phyloP scores from a whole-genome alignment of 257 asterid genomes.

The Fraxinus americana region DNA sequence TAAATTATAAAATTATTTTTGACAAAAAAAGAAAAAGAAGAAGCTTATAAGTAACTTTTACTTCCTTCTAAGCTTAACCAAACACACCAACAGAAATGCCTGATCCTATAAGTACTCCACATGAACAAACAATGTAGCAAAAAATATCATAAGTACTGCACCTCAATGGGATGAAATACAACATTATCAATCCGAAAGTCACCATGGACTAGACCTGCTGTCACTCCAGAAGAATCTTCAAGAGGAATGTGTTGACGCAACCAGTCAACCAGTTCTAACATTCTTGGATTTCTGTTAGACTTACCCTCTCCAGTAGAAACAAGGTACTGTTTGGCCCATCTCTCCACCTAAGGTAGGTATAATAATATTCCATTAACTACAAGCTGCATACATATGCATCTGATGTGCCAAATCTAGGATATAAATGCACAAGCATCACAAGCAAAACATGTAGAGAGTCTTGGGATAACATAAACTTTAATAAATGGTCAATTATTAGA shows the following conservation, averaged over 20 bases:
- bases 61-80: background rate
- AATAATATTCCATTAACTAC: constrained; percentile 18
- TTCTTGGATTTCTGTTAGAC: constrained; percentile 80
- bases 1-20: too few species aligned
- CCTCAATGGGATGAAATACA: constrained; percentile 97
- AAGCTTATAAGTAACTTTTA: background rate
- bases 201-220: constrained; percentile 93
- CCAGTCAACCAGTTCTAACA: constrained; percentile 86
- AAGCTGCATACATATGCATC: constrained; percentile 5
- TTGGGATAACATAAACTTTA: background rate
- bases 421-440: background rate
- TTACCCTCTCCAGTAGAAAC: constrained; percentile 85
- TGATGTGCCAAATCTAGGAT: background rate
- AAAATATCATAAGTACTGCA: constrained; percentile 30
- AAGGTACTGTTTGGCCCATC: constrained; percentile 93
- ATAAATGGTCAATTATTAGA: constrained; percentile 11
- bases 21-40: background rate
- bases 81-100: background rate
- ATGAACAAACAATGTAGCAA: background rate
- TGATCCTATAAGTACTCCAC: background rate
- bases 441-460: background rate
- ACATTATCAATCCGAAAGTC: constrained; percentile 95
- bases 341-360: constrained; percentile 68
- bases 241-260: constrained; percentile 74
- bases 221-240: constrained; percentile 88